Conservation (phyloP, 2,329 filamentous ascomycete genomes). For the Cladosporium phlei region DNA sequence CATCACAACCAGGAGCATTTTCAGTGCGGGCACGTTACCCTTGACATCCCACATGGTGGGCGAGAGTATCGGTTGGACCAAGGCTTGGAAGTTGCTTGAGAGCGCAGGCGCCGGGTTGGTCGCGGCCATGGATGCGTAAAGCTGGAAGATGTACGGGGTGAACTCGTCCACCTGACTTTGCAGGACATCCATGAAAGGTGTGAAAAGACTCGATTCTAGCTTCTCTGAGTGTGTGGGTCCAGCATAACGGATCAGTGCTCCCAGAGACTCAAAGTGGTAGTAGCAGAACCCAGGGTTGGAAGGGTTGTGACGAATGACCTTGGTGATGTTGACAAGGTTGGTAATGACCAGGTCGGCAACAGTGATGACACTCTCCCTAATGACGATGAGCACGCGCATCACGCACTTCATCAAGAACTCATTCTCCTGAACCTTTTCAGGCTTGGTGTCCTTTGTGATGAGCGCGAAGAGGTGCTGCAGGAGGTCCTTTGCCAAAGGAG, state of each 20-base stretch:
- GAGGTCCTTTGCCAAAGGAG: constrained; percentile 77
- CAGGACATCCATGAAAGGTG: constrained; percentile 75
- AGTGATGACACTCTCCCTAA: constrained; percentile 72
- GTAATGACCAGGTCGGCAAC: constrained; percentile 74
- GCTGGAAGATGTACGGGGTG: constrained; percentile 91
- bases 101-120: constrained; percentile 74
- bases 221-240: constrained; percentile 64
- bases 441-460: constrained; percentile 76
- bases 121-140: constrained; percentile 86
- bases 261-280: constrained; percentile 93
- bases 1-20: constrained; percentile 76
- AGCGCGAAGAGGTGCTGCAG: constrained; percentile 85
- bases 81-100: constrained; percentile 71
- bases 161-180: constrained; percentile 87
- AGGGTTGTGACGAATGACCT: constrained; percentile 87
- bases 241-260: constrained; percentile 76
- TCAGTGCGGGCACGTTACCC: constrained; percentile 88
- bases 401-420: constrained; percentile 98
- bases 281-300: constrained; percentile 98
- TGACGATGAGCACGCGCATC: constrained; percentile 93
- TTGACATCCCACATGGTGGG: constrained; percentile 85
- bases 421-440: constrained; percentile 95
- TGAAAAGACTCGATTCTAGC: constrained; percentile 76
- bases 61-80: constrained; percentile 73
- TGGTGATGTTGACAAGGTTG: constrained; percentile 83